Evolutionary conservation across 495 filamentous ascomycete species (phyloP).

Genomic region (Aspergillus diversus): DNA sequence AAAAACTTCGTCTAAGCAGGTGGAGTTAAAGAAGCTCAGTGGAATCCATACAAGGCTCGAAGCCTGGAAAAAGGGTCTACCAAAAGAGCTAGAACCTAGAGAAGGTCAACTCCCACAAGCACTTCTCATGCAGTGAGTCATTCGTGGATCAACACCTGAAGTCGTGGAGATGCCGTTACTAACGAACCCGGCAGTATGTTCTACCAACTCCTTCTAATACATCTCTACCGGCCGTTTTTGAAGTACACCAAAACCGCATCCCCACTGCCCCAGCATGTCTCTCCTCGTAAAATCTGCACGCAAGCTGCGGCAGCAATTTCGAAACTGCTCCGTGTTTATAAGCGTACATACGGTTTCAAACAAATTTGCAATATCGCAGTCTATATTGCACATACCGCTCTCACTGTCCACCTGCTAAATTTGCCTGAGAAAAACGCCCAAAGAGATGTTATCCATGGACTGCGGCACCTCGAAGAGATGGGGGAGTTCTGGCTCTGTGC

Average conservation of each 20-base stretch:
- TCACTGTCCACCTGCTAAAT: slow-evolving; percentile 93
- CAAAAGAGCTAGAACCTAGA: slow-evolving; percentile 83
- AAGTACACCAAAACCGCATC: slow-evolving; percentile 82
- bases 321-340: slow-evolving; percentile 90
- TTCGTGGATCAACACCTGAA: not conserved
- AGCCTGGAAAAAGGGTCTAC: slow-evolving; percentile 85
- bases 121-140: slow-evolving; percentile 90
- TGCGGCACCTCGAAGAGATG: slow-evolving; percentile 95
- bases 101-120: slow-evolving; percentile 88
- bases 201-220: slow-evolving; percentile 93
- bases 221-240: slow-evolving; percentile 94
- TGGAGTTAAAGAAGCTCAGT: slow-evolving; percentile 91
- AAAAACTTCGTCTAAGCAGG: slow-evolving; percentile 63
- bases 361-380: slow-evolving; percentile 96
- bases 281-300: slow-evolving; percentile 86
- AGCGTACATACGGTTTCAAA: slow-evolving; percentile 83
- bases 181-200: slow-evolving; percentile 73
- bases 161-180: slow-evolving; percentile 26
- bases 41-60: slow-evolving; percentile 90
- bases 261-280: slow-evolving; percentile 84
- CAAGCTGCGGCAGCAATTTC: slow-evolving; percentile 87
- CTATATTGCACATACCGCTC: slow-evolving; percentile 92
- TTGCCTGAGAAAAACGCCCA: slow-evolving; percentile 86
- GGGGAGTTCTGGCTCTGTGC: slow-evolving; percentile 94
- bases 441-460: slow-evolving; percentile 84